Conservation (phyloP, 306 rosid genomes). For the Elaeagnus macrophylla region DNA sequence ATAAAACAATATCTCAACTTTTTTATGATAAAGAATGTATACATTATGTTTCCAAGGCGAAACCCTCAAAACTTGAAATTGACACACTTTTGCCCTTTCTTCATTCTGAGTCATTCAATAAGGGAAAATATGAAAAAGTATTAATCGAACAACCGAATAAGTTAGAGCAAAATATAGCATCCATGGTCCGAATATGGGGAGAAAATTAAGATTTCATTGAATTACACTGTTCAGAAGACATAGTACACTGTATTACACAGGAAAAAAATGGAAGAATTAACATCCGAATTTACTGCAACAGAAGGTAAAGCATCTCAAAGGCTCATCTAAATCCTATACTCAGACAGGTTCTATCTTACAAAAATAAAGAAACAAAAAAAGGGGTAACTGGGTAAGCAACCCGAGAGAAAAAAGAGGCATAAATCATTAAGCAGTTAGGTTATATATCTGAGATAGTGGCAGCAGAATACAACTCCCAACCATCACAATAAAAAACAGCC, state of each 20-base stretch:
- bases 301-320: conserved; percentile 30
- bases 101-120: no score
- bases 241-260: conserved; percentile 37
- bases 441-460: conserved; percentile 15
- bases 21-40: no score
- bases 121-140: no score
- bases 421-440: conserved; percentile 13
- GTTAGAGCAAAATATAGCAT: neutral
- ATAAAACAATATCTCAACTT: no score
- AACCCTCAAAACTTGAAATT: no score
- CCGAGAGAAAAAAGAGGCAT: conserved; percentile 18
- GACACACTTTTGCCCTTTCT: no score
- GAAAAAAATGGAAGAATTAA: conserved; percentile 30
- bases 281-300: conserved; percentile 20
- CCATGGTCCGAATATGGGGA: neutral
- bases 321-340: conserved; percentile 43
- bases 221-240: conserved; percentile 28
- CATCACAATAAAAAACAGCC: conserved; percentile 16
- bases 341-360: conserved; percentile 48
- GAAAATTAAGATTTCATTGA: conserved; percentile 14
- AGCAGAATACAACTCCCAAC: conserved; percentile 16
- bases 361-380: conserved; percentile 22
- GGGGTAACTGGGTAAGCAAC: conserved; percentile 17
- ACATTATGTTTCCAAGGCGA: no score
- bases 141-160: neutral